Base-by-base conservation (phyloP, 2,329 filamentous ascomycete genomes). In the Talaromyces rugulosus region DNA sequence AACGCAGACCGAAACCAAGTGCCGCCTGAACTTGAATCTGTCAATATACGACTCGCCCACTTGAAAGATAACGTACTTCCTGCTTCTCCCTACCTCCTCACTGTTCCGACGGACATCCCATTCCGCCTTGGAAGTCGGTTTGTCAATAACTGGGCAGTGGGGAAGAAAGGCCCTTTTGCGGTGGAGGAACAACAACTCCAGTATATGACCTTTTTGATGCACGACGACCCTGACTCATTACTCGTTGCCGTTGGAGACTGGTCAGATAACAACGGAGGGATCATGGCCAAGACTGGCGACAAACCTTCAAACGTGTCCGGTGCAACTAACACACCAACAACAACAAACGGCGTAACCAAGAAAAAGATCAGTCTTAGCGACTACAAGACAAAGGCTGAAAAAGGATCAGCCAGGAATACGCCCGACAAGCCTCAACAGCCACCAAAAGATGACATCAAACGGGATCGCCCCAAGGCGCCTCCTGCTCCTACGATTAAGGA, bases 321-420 rank as follows among this genome's bases (percentile, higher is more conserved):
- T 57, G 56, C 58, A 27, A 18, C 54, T 54, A 59, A 14, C 4
- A 56, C 36, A 80, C 77, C 62, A 23, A 77, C 81, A 42, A 71
- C 67, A 52, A 71, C 67, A 52, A 74, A 69, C 58, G 72, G 67
- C 12, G 78, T 79, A 23, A 64, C 71, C 28, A 87, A 84, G 75
- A 87, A 86, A 77, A 87, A 86, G 72, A 87, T 88, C 64, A 86
- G 78, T 60, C 72, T 88, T 59, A 83, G 80, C 50, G 85, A 83
- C 44, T 88, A 87, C 73, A 87, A 85, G 72, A 83, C 80, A 63
- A 85, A 85, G 69, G 80, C 75, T 63, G 78, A 74, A 60, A 76
- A 70, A 16, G 58, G 58, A 42, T 44, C 55, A 6, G 30, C 47
- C 12, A 61, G 54, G 52, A 55, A 63, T 23, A 53, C 56, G 23